Evolutionary conservation across 148 eudicot species (phyloP).

Genomic region (Cornus florida): DNA sequence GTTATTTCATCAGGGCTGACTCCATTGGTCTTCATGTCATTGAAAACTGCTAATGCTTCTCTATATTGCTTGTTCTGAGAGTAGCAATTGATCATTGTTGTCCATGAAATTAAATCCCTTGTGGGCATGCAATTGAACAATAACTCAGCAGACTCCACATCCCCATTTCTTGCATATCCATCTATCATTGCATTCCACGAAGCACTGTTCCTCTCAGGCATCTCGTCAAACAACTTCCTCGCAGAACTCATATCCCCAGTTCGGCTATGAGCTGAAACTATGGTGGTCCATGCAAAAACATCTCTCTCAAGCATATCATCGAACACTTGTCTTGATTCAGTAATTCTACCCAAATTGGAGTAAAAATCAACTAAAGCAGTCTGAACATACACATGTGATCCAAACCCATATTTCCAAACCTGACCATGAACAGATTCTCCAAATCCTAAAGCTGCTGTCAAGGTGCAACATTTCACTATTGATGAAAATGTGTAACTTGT

Average conservation of each 20-base stretch:
- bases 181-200: slow-evolving; percentile 79
- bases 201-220: slow-evolving; percentile 61
- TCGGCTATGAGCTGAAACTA: slow-evolving; percentile 48
- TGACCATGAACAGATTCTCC: slow-evolving; percentile 66
- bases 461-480: slow-evolving; percentile 54
- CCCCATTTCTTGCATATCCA: slow-evolving; percentile 61
- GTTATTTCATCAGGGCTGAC: slow-evolving; percentile 67
- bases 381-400: slow-evolving; percentile 48
- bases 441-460: slow-evolving; percentile 13
- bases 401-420: slow-evolving; percentile 60
- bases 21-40: slow-evolving; percentile 53
- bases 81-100: slow-evolving; percentile 72
- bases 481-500: slow-evolving; percentile 66
- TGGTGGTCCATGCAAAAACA: slow-evolving; percentile 62
- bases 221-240: slow-evolving; percentile 46
- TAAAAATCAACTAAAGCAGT: slow-evolving; percentile 73
- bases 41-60: slow-evolving; percentile 26
- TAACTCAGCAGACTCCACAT: slow-evolving; percentile 45
- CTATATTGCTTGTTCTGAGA: slow-evolving; percentile 33
- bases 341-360: slow-evolving; percentile 37
- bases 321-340: slow-evolving; percentile 46
- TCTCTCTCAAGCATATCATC: slow-evolving; percentile 75
- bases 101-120: slow-evolving; percentile 77
- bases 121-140: slow-evolving; percentile 25
- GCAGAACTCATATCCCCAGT: slow-evolving; percentile 62